These are phyloP conservation scores for Suillus spraguei DNA, from an alignment of 768 basidiomycete genomes.

Conservation along the genomic window DNA sequence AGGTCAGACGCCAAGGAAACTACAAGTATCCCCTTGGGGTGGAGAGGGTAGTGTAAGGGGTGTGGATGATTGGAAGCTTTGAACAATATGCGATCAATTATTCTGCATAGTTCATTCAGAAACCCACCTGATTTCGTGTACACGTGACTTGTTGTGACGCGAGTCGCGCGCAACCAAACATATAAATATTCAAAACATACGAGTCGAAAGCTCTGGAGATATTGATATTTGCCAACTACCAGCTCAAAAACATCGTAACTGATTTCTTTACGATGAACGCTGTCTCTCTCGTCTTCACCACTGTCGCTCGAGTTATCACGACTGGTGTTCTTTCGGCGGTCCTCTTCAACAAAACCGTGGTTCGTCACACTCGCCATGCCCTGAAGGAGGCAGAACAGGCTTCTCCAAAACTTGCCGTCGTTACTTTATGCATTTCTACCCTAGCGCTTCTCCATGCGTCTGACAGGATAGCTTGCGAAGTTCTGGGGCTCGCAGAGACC, in stretches of 20 bases:
- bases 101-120: neutral
- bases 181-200: neutral
- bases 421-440: conserved; percentile 1
- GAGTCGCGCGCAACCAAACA: neutral
- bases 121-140: neutral
- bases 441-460: neutral
- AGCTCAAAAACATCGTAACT: neutral
- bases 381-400: neutral
- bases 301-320: neutral
- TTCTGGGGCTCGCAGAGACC: neutral
- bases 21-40: conserved; percentile 66
- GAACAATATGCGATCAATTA: neutral
- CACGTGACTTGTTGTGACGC: neutral
- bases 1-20: conserved; percentile 73
- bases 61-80: neutral
- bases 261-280: neutral
- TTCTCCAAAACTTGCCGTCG: neutral
- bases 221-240: neutral
- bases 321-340: neutral
- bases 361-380: neutral
- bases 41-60: conserved; percentile 40
- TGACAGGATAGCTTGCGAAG: neutral
- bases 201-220: neutral
- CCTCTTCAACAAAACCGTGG: neutral
- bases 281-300: neutral